Percentiles rank a stretch among this genome's conserved stretches.
Evolutionary conservation across 2,329 filamentous ascomycete genomes (phyloP).

Genomic region (Alternaria angustiovoidea): DNA sequence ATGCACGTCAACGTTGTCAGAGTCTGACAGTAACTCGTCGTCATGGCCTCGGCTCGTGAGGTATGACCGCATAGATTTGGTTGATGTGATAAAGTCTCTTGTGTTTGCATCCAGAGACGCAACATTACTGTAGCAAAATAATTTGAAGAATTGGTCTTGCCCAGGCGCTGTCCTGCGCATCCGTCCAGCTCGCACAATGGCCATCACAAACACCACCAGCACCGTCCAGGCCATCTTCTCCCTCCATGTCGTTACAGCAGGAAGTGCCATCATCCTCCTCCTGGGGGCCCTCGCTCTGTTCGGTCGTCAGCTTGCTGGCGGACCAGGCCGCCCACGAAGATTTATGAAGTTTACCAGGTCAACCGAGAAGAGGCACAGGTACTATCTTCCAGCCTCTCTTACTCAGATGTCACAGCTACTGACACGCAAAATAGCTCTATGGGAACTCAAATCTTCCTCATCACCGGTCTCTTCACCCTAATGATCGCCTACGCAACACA

Average conservation of each 20-base stretch:
- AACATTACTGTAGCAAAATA: background rate
- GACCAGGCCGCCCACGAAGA: slow-evolving; percentile 16
- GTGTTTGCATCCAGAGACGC: background rate
- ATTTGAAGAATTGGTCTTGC: background rate
- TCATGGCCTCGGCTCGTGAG: background rate
- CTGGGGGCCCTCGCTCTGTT: slow-evolving; percentile 13
- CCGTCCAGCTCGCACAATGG: slow-evolving; percentile 7
- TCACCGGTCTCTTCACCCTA: slow-evolving; percentile 23
- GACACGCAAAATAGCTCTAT: slow-evolving; percentile 9
- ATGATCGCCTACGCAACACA: slow-evolving; percentile 26
- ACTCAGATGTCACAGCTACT: background rate
- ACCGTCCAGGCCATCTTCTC: slow-evolving; percentile 28
- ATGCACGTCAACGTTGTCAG: background rate
- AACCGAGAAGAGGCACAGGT: slow-evolving; percentile 12
- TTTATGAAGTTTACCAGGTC: slow-evolving; percentile 17
- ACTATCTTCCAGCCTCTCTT: background rate
- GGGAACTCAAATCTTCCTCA: slow-evolving; percentile 24
- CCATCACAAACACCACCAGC: slow-evolving; percentile 23
- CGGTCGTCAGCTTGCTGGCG: slow-evolving; percentile 17
- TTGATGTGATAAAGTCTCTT: background rate
- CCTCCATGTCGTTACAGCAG: slow-evolving; percentile 26
- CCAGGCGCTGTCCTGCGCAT: background rate
- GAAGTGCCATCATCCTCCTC: slow-evolving; percentile 18
- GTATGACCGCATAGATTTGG: slow-evolving; percentile 11
- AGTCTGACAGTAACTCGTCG: background rate